Conservation (phyloP, 2,329 filamentous ascomycete genomes). For the Cercospora janseana region DNA sequence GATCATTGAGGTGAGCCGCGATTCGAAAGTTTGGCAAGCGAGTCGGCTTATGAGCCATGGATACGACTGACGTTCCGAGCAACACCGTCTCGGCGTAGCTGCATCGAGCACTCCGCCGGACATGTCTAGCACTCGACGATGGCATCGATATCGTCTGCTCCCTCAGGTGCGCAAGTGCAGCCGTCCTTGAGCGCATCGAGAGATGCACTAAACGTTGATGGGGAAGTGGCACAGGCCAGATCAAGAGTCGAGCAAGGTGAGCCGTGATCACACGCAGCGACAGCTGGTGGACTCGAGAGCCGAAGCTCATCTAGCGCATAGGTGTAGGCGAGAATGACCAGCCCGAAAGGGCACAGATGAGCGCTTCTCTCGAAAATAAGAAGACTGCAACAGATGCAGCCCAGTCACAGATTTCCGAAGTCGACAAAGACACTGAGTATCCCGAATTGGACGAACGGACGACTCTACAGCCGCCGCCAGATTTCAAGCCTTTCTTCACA, state of each 20-base stretch:
- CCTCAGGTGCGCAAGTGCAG: too few species aligned
- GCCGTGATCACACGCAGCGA: too few species aligned
- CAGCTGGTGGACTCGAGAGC: too few species aligned
- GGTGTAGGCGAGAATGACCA: not conserved
- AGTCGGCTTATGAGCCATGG: not conserved
- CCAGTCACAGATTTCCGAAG: not conserved
- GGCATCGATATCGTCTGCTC: not conserved
- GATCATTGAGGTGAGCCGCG: too few species aligned
- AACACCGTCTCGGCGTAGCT: slow-evolving; percentile 2
- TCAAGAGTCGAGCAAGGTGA: not conserved
- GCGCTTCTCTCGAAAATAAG: slow-evolving; percentile 18
- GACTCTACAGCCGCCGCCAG: slow-evolving; percentile 37
- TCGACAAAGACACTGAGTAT: slow-evolving; percentile 20
- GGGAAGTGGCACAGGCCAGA: too few species aligned
- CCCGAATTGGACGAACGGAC: slow-evolving; percentile 22
- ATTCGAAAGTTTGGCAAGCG: not conserved
- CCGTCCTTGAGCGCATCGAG: too few species aligned
- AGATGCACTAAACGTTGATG: too few species aligned
- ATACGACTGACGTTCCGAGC: too few species aligned
- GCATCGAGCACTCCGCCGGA: not conserved
- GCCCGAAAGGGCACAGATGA: not conserved
- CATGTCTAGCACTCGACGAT: not conserved
- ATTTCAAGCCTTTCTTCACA: slow-evolving; percentile 80
- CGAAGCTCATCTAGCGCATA: not conserved
- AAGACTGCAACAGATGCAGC: slow-evolving; percentile 11